phyloP scores from a whole-genome alignment of 2,329 filamentous ascomycete genomes.

The Fusarium fujikuroi region DNA sequence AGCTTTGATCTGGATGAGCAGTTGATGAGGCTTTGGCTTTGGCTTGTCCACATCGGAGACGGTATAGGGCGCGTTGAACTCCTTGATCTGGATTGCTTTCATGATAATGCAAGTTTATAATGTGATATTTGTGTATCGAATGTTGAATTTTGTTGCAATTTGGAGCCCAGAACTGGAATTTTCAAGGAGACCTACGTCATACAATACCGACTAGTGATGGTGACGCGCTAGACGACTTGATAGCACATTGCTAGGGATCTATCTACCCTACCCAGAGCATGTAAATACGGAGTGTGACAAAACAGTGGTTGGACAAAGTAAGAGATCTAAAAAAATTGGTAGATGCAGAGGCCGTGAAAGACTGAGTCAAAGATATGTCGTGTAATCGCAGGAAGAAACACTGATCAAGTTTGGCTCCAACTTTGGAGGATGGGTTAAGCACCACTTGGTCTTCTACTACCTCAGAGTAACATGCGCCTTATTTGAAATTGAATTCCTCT shows the following conservation, averaged over 20 bases:
- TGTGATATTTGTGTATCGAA: background rate
- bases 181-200: background rate
- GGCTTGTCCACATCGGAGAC: background rate
- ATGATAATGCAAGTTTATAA: fast-evolving
- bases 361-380: fast-evolving
- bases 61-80: background rate
- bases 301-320: fast-evolving
- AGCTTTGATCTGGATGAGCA: background rate
- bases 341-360: background rate
- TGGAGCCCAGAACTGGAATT: background rate
- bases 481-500: too few species aligned
- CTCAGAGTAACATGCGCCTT: too few species aligned
- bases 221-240: background rate
- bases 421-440: fast-evolving
- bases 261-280: fast-evolving
- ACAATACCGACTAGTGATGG: background rate
- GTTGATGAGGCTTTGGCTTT: background rate
- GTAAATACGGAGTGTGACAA: fast-evolving
- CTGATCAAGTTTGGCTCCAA: background rate
- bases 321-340: too few species aligned
- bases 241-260: background rate
- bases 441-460: background rate
- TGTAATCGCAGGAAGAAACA: too few species aligned
- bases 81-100: constrained; percentile 1
- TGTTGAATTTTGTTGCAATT: fast-evolving